Percentiles rank a stretch among this genome's conserved stretches.
Evolutionary conservation across 176 grass and related monocot species (phyloP).

Genomic region (Eragrostis nindensis): DNA sequence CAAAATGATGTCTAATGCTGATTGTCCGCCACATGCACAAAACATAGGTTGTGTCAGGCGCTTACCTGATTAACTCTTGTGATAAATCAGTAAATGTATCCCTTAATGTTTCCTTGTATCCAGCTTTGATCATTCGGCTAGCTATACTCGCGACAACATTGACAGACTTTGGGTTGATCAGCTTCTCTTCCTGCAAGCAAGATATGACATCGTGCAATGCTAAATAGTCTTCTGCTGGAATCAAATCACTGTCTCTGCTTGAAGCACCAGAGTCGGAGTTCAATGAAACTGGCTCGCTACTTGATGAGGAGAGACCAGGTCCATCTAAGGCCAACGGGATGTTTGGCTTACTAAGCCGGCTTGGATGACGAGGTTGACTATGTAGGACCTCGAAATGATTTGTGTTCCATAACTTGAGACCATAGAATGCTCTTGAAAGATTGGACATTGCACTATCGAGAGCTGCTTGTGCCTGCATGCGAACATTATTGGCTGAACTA

Average conservation of each 20-base stretch:
- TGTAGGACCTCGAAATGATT: conserved; percentile 27
- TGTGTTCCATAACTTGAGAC: conserved; percentile 31
- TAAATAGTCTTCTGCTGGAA: conserved; percentile 20
- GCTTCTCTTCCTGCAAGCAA: conserved; percentile 29
- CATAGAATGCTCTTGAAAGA: conserved; percentile 27
- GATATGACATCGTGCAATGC: conserved; percentile 12
- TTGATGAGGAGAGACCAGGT: conserved; percentile 13
- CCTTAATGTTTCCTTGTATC: conserved; percentile 15
- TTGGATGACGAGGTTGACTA: not conserved
- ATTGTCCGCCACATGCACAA: not conserved
- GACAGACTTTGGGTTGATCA: not conserved
- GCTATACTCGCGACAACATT: conserved; percentile 1
- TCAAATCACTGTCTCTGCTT: conserved; percentile 24
- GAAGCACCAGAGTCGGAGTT: conserved; percentile 1
- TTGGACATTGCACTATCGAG: conserved; percentile 29
- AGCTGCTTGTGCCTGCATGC: not conserved
- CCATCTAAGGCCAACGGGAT: not conserved
- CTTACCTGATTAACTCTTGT: conserved; percentile 25
- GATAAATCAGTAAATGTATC: conserved; percentile 26
- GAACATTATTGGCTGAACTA: not conserved
- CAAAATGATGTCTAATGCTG: not conserved
- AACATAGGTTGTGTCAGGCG: not conserved
- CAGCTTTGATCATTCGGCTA: conserved; percentile 32
- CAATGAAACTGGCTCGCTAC: conserved; percentile 20
- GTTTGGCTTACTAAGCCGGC: not conserved